A percentile compares a stretch with the other conserved stretches of the same genome.
Conservation (phyloP, 73 alveolate genomes). For the Vitrella brassicaformis region DNA sequence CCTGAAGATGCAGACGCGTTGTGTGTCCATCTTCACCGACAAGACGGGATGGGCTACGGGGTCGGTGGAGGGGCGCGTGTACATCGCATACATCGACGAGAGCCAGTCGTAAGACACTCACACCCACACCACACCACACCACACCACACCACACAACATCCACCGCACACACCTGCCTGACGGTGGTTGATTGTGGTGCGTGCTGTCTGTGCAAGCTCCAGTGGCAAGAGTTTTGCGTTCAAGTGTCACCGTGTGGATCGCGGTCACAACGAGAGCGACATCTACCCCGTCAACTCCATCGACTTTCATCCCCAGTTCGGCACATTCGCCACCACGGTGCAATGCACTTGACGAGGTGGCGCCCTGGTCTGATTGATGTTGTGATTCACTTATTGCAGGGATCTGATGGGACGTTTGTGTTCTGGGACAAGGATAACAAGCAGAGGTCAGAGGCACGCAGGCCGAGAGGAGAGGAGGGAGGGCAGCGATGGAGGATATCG, state of each 20-base stretch:
- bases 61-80: conserved; percentile 70
- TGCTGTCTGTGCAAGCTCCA: no score
- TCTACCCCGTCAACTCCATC: conserved; percentile 58
- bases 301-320: conserved; percentile 55
- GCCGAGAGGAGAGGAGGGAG: no score
- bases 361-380: no score
- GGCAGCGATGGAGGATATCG: no score
- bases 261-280: no score
- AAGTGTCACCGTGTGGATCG: conserved; percentile 63
- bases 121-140: no score
- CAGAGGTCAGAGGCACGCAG: no score
- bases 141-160: neutral
- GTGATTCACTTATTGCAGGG: no score
- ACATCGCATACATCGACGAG: conserved; percentile 60
- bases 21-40: conserved; percentile 55
- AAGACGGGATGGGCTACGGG: conserved; percentile 69
- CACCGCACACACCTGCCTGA: neutral
- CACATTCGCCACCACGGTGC: conserved; percentile 66
- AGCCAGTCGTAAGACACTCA: no score
- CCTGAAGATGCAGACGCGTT: conserved; percentile 57
- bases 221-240: conserved; percentile 64
- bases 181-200: no score
- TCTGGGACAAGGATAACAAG: conserved; percentile 70
- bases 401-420: conserved; percentile 63
- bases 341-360: no score